Conservation (phyloP, 768 basidiomycete species). For the Tephrocybe sp. region DNA sequence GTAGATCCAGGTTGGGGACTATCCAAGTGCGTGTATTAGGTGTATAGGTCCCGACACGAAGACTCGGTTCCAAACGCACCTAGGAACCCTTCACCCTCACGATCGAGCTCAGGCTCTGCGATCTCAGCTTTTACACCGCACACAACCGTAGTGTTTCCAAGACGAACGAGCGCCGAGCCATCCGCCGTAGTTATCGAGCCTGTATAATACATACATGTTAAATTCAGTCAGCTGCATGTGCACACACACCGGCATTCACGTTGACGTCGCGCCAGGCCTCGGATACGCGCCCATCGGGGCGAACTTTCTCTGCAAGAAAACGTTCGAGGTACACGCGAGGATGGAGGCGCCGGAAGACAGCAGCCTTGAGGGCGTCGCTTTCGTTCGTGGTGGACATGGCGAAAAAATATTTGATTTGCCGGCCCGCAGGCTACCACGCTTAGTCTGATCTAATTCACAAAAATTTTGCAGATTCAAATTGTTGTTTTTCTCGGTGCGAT, state of each 20-base stretch:
- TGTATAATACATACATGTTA: constrained; percentile 27
- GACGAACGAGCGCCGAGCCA: constrained; percentile 86
- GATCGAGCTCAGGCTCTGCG: constrained; percentile 83
- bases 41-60: neutral
- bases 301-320: constrained; percentile 73
- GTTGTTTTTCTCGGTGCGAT: no score
- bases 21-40: neutral
- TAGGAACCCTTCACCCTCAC: constrained; percentile 75
- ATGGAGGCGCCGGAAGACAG: constrained; percentile 85
- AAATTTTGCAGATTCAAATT: no score
- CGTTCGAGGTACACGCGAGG: constrained; percentile 86
- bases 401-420: constrained; percentile 3
- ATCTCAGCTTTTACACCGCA: constrained; percentile 97
- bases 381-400: constrained; percentile 19
- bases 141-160: constrained; percentile 93
- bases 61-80: constrained; percentile 46
- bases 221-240: constrained; percentile 7
- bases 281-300: constrained; percentile 83
- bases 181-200: constrained; percentile 94
- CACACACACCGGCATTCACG: constrained; percentile 73
- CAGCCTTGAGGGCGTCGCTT: constrained; percentile 42
- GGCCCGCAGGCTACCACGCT: no score
- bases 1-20: constrained; percentile 96
- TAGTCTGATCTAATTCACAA: no score
- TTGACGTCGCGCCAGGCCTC: constrained; percentile 72